These are phyloP conservation scores for Fusarium vanettenii DNA, from an alignment of 2,329 filamentous ascomycete genomes.

Conservation along the genomic window DNA sequence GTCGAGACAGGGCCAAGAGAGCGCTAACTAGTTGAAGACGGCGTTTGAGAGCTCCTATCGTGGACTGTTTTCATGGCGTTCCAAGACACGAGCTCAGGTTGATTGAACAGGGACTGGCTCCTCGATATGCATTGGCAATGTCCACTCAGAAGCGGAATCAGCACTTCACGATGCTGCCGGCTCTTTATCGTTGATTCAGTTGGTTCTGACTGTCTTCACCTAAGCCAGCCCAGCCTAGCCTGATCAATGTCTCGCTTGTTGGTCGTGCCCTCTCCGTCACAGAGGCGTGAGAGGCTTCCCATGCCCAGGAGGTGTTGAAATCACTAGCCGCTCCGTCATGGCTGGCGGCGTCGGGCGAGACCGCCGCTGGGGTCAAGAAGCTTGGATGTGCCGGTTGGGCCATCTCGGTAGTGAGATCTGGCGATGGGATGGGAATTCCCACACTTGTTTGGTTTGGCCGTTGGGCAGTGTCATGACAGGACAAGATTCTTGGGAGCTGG, in stretches of 20 bases:
- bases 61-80: constrained; percentile 25
- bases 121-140: constrained; percentile 15
- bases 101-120: constrained; percentile 3
- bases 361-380: not conserved
- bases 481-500: constrained; percentile 25
- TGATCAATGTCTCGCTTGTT: constrained; percentile 33
- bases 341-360: constrained; percentile 29
- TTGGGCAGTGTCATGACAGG: constrained; percentile 23
- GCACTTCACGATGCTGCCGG: constrained; percentile 14
- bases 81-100: constrained; percentile 29
- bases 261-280: constrained; percentile 21
- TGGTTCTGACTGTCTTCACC: constrained; percentile 9
- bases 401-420: constrained; percentile 11
- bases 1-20: constrained; percentile 11
- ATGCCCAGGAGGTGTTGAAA: constrained; percentile 23
- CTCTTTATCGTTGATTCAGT: constrained; percentile 27
- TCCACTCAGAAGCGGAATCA: constrained; percentile 16
- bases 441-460: constrained; percentile 11
- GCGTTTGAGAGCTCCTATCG: not conserved
- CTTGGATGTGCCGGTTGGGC: constrained; percentile 11
- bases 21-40: constrained; percentile 1
- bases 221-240: constrained; percentile 13
- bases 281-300: constrained; percentile 1
- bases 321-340: constrained; percentile 23
- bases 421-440: constrained; percentile 1